phyloP scores from a whole-genome alignment of 1,284 basidiomycete genomes.

The Leucoagaricus sp. region DNA sequence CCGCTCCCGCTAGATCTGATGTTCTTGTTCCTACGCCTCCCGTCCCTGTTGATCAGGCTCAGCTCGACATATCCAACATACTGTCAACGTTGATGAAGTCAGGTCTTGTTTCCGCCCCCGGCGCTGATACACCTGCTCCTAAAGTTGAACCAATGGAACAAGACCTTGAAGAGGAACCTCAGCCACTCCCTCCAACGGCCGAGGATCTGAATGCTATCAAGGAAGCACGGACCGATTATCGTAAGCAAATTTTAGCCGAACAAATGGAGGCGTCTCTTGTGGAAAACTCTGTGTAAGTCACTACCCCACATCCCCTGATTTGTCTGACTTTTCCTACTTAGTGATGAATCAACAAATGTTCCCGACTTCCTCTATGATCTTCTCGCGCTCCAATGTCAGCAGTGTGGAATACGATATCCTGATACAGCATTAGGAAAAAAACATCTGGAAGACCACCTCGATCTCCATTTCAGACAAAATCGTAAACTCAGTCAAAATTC shows the following conservation, averaged over 20 bases:
- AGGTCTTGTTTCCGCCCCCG: slow-evolving; percentile 63
- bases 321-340: slow-evolving; percentile 32
- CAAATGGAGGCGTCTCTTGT: slow-evolving; percentile 68
- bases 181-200: slow-evolving; percentile 25
- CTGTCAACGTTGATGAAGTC: slow-evolving; percentile 72
- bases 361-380: slow-evolving; percentile 72
- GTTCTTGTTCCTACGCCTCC: slow-evolving; percentile 27
- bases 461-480: slow-evolving; percentile 97
- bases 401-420: slow-evolving; percentile 90
- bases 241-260: slow-evolving; percentile 69
- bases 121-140: slow-evolving; percentile 51
- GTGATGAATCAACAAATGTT: slow-evolving; percentile 62
- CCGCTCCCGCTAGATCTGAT: slow-evolving; percentile 25
- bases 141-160: slow-evolving; percentile 30
- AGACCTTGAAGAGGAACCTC: slow-evolving; percentile 31
- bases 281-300: slow-evolving; percentile 66
- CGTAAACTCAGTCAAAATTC: slow-evolving; percentile 83
- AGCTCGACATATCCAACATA: slow-evolving; percentile 56
- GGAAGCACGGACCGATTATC: slow-evolving; percentile 62
- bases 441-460: slow-evolving; percentile 86
- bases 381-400: slow-evolving; percentile 86
- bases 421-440: slow-evolving; percentile 74
- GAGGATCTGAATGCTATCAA: slow-evolving; percentile 42
- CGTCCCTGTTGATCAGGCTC: slow-evolving; percentile 23
- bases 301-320: not conserved